Base-by-base conservation (phyloP, 768 basidiomycete species). In the Agaricus sinodeliciosus region DNA sequence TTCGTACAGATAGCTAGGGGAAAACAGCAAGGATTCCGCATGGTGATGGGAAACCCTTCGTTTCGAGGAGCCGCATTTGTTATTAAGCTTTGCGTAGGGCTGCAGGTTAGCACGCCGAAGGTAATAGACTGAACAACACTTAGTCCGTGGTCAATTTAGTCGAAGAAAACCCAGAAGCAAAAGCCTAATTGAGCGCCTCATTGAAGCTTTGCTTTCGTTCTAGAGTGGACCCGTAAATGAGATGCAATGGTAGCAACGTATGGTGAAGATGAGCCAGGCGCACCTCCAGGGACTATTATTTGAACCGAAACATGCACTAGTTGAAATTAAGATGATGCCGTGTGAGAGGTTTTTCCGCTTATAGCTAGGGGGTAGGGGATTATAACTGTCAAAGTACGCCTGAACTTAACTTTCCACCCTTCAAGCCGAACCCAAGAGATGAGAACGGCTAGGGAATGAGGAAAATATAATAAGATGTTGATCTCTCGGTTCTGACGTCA, bases 1-100 rank as follows among this genome's bases (percentile, higher is more conserved):
- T 8, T 31, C 11, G 31, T 2, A 31, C 31, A 31, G 6, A 31
- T 11, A 11, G 31, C 31, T 5, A 31, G 11, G 31, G 39, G 51
- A 35, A 22, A 40, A 41, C 51, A n/a, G 52, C 45, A 26, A 54
- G 56, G 55, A 48, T 57, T 40, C 49, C 57, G 61, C 60, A 57
- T 63, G 61, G 58, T 59, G 60, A 65, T 59, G 56, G 48, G 55
- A 53, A 55, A 55, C 46, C 31, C 37, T 49, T 25, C 48, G 36
- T 58, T 49, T 46, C 49, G 31, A 48, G 27, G 52, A 31, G 36
- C 44, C 44, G 36, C 37, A 47, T 39, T 44, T 40, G 7, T 44
- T 40, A 48, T 54, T 54, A 48, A 48, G 52, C 52, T 54, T 54
- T 48, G 45, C 31, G 25, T 43, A 45, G 47, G 52, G 52, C 52